Evolutionary conservation across 1,284 basidiomycete genomes (phyloP), one percentile per base, ranked within the genome.

Genomic region (Ceratobasidium sp.): DNA sequence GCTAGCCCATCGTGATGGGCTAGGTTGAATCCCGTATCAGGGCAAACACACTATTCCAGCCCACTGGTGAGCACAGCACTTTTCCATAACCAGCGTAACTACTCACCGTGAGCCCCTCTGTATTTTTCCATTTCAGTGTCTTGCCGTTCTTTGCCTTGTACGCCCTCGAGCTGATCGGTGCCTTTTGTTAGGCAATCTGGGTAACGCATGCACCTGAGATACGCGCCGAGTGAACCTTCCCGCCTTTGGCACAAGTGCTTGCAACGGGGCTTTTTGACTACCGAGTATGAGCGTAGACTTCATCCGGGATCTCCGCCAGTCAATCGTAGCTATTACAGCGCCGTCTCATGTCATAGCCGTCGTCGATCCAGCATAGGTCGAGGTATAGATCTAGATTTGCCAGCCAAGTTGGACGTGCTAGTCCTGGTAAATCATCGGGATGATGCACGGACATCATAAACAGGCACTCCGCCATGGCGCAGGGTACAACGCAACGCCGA

Each of bases 121-220:
- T 16, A 13, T 65, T 49, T 39, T 65, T 65, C 63, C 63, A 65
- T 37, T 65, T 65, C 19, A 53, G 63, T 27, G n/a, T 65, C 27
- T 51, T 51, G 6, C 63, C 46, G 31, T 64, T n/a, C 43, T 37
- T 51, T 6, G 65, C 27, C n/a, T 14, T 41, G 49, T 54, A 68
- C 11, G 31, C 29, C 8, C 65, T 54, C 14, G 65, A 68, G 19
- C 48, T 68, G 51, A n/a, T 53, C n/a, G 31, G 29, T 29, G 22
- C 16, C 53, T 34, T 6, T 16, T 8, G 49, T 54, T 9, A 49
- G 39, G 16, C n/a, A 11, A 19, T 29, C 37, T 22, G 16, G 22
- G 29, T 24, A 53, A 27, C 49, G 37, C 29, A 8, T 24, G 27
- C 56, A 34, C 24, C 27, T 16, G 31, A 19, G 9, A n/a, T 49